Evolutionary conservation across 2,329 filamentous ascomycete genomes (phyloP), one percentile per base, ranked within the genome.

Genomic region (Xylaria sp.): DNA sequence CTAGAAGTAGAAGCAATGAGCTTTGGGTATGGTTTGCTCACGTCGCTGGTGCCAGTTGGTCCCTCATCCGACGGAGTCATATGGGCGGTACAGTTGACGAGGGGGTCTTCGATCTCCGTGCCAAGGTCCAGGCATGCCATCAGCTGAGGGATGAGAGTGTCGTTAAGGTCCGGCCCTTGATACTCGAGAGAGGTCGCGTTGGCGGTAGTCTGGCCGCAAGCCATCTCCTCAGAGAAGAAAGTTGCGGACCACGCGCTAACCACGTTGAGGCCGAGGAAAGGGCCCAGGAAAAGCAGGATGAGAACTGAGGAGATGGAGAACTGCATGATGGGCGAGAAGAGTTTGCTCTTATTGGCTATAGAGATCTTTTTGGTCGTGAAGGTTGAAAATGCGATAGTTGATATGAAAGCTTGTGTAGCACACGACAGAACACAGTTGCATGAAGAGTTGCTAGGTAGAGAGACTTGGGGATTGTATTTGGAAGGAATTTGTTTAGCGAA

Each of bases 51-150:
- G 1, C 46, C 59, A 10, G 44, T 40, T 11, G 31, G 33, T 28
- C 20, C 59, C 13, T 6, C 20, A 6, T 26, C 31, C 2, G 57
- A 48, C 3, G 13, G 6, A 10, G 11, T 40, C 33, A 53, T 15
- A 38, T 23, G 48, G 0, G 48, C 48, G 2, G 49, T 44, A 10
- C 59, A 62, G 26, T 53, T 26, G 0, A 62, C 59, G 17, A 33
- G 11, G 2, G 59, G 59, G 11, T 62, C 59, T 36, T 46, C 48
- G 15, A 62, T 54, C 0, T 9, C 4, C 17, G 3, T 26, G 36
- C 59, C 59, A 6, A 62, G 59, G 26, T 62, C 48, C 15, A 62
- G 36, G 38, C 59, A 62, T 17, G 59, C 20, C 59, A 62, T 62
- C 5, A 62, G 59, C 26, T 42, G 48, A 3, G 59, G 59, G 3